Evolutionary conservation across 768 basidiomycete species (phyloP).

Genomic region (Suillus decipiens): DNA sequence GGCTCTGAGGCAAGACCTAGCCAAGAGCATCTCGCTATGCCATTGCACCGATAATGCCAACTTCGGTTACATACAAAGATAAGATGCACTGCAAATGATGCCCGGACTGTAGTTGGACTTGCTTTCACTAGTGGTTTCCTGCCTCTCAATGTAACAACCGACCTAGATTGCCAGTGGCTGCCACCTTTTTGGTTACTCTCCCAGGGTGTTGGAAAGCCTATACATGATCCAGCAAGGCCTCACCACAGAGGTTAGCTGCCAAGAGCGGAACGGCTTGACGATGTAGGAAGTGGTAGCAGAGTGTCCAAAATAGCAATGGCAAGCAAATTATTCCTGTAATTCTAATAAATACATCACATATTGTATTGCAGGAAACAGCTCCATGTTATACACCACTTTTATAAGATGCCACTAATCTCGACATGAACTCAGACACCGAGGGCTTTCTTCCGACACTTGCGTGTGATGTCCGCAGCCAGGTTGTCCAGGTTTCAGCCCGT

Average conservation of each 20-base stretch:
- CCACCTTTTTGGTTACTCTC: too few relatives aligned
- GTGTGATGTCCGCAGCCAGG: background rate
- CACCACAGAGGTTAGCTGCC: slow-evolving; percentile 4
- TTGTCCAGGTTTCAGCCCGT: background rate
- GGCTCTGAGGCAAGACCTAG: too few relatives aligned
- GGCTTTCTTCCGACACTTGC: slow-evolving; percentile 10
- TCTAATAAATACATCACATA: background rate
- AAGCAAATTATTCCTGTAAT: background rate
- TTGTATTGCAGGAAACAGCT: slow-evolving; percentile 3
- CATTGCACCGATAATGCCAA: too few relatives aligned
- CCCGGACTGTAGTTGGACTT: background rate
- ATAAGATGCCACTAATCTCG: background rate
- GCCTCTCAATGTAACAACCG: background rate
- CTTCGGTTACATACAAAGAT: too few relatives aligned
- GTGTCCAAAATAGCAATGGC: background rate
- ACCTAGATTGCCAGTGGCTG: too few relatives aligned
- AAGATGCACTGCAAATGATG: too few relatives aligned
- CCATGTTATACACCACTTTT: slow-evolving; percentile 4
- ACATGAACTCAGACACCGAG: background rate
- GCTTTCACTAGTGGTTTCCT: slow-evolving; percentile 11
- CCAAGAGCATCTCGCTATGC: too few relatives aligned
- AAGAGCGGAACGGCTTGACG: background rate
- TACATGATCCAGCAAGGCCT: too few relatives aligned
- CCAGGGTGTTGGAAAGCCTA: too few relatives aligned
- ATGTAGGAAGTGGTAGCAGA: slow-evolving; percentile 3